These are phyloP conservation scores for Trypanosoma mega DNA, from an alignment of 208 protist genomes.

Conservation along the genomic window DNA sequence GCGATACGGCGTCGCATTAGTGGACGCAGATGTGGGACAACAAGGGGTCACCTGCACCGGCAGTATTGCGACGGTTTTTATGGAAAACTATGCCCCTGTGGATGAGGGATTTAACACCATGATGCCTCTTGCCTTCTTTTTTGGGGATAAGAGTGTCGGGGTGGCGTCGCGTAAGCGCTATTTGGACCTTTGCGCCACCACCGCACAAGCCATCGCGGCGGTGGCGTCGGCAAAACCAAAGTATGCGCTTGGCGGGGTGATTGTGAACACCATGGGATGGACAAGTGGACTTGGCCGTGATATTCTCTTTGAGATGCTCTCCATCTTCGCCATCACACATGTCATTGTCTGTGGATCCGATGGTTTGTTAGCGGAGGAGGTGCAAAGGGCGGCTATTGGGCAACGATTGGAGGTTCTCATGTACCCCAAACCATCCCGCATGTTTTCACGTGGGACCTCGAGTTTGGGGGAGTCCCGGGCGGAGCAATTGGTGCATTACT, in stretches of 20 bases:
- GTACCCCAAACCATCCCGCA: conserved; percentile 38
- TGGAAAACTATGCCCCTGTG: conserved; percentile 53
- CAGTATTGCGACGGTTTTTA: conserved; percentile 60
- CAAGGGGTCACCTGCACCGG: conserved; percentile 71
- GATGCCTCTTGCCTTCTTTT: conserved; percentile 82
- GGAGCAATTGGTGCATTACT: conserved; percentile 59
- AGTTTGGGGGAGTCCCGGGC: conserved; percentile 27
- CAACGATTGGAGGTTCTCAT: conserved; percentile 46
- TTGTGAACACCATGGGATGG: conserved; percentile 82
- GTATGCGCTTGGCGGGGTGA: conserved; percentile 63
- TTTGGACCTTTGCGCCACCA: conserved; percentile 68
- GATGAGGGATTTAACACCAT: conserved; percentile 71
- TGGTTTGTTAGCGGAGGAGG: conserved; percentile 44
- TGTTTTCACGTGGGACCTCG: conserved; percentile 28
- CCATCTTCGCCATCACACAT: conserved; percentile 79
- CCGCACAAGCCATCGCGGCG: conserved; percentile 47
- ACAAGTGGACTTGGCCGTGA: conserved; percentile 52
- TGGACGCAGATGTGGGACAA: conserved; percentile 79
- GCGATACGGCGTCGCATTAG: conserved; percentile 46
- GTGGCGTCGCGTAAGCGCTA: conserved; percentile 65
- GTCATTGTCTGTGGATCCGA: conserved; percentile 69
- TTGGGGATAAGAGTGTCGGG: conserved; percentile 54
- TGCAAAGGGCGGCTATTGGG: conserved; percentile 45
- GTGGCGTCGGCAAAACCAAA: conserved; percentile 40
- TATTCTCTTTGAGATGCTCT: conserved; percentile 63